Conservation (phyloP, 805 yeast genomes). For the Yamadazyma paraphyllophila region DNA sequence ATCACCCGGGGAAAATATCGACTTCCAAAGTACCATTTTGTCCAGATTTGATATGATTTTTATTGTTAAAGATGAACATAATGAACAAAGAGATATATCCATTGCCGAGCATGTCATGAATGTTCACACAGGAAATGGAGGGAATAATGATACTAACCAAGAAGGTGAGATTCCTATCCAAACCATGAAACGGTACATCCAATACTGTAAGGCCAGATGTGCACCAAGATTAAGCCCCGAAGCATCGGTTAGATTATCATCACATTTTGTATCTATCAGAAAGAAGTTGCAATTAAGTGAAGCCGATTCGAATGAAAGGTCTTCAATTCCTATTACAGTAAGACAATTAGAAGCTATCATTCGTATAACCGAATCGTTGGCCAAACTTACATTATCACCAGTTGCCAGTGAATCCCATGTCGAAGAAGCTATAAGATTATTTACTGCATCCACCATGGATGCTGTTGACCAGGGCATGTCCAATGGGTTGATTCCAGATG, state of each 20-base stretch:
- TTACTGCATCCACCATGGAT: conserved; percentile 96
- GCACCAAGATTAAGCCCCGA: conserved; percentile 90
- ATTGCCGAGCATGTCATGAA: conserved; percentile 95
- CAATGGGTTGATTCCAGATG: conserved; percentile 44
- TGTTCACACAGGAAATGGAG: conserved; percentile 76
- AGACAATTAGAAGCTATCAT: conserved; percentile 97
- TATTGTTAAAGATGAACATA: conserved; percentile 93
- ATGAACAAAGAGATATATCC: conserved; percentile 76
- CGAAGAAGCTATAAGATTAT: conserved; percentile 90
- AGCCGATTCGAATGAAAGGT: conserved; percentile 77
- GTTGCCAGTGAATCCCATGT: conserved; percentile 87
- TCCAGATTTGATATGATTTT: conserved; percentile 99
- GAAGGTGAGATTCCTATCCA: conserved; percentile 88
- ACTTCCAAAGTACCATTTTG: conserved; percentile 93
- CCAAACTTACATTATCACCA: conserved; percentile 79
- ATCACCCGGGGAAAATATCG: conserved; percentile 97
- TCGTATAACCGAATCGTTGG: conserved; percentile 91
- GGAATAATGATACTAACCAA: conserved; percentile 33
- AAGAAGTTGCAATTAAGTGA: conserved; percentile 80
- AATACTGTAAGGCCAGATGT: conserved; percentile 83
- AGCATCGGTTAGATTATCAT: conserved; percentile 85
- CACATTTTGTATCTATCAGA: conserved; percentile 90
- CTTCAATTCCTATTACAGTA: conserved; percentile 94
- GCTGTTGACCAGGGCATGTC: conserved; percentile 74
- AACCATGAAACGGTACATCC: conserved; percentile 87